Conservation (phyloP, 495 filamentous ascomycete genomes). For the Lepraria neglecta region DNA sequence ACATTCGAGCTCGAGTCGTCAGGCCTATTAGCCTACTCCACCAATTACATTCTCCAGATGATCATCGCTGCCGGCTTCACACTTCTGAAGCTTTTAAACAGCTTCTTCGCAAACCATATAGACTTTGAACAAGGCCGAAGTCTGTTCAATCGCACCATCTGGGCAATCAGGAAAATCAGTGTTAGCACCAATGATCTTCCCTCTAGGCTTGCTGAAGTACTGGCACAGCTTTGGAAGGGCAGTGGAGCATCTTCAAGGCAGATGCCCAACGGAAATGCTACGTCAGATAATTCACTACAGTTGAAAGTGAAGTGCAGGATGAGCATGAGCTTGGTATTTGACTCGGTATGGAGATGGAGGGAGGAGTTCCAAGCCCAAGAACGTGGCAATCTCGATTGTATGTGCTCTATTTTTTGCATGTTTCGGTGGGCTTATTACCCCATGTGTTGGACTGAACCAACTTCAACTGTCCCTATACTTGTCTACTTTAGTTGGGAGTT, state of each 20-base stretch:
- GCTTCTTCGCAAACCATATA: constrained; percentile 68
- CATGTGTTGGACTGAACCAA: too few species aligned
- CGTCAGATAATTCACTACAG: constrained; percentile 60
- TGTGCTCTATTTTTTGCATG: constrained; percentile 25
- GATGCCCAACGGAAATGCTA: constrained; percentile 56
- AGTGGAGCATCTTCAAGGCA: constrained; percentile 45
- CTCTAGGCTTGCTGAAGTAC: constrained; percentile 77
- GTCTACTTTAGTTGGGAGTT: constrained; percentile 11
- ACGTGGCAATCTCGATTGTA: constrained; percentile 71
- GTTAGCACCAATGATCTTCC: constrained; percentile 79
- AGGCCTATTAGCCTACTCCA: constrained; percentile 59
- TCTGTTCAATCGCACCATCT: constrained; percentile 71
- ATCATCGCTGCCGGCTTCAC: constrained; percentile 81
- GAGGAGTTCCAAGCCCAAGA: constrained; percentile 77
- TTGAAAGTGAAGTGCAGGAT: constrained; percentile 83
- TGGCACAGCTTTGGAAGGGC: constrained; percentile 87
- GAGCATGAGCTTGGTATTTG: constrained; percentile 89
- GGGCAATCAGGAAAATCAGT: constrained; percentile 68
- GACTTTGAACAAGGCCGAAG: constrained; percentile 66
- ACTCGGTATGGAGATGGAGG: constrained; percentile 90
- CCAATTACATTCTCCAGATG: constrained; percentile 89
- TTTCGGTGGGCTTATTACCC: too few species aligned
- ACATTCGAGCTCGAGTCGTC: constrained; percentile 56
- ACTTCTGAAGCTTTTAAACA: constrained; percentile 77
- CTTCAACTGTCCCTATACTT: constrained; percentile 17